Base-by-base conservation (phyloP, 2,329 filamentous ascomycete species). In the Lasiodiplodia theobromae region DNA sequence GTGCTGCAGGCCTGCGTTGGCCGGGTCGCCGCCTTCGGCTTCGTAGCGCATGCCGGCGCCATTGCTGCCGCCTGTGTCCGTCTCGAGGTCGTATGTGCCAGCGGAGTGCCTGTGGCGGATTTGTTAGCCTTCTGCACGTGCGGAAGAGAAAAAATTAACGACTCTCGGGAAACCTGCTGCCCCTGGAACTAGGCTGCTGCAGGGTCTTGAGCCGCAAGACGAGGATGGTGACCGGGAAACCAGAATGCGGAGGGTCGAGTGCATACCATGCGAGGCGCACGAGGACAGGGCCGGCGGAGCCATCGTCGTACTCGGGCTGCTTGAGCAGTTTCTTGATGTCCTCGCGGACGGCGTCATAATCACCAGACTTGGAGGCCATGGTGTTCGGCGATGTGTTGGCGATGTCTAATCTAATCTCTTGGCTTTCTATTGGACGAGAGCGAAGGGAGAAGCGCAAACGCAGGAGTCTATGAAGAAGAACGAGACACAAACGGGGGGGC, bases 1-100 rank as follows among this genome's bases (percentile, higher is more conserved):
- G 75, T 89, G 84, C 72, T 90, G 86, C 11, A 90, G 84, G 21
- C 88, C 88, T 4, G 88, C 87, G 77, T 90, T 90, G 68, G 88
- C 86, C 4, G 88, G 87, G 74, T 90, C 88, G 70, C 87, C 88
- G 69, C 87, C 87, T 79, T 90, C 88, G 28, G 82, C 79, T 79
- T 89, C 87, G 75, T 89, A 90, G 40, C 88, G 83, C 88, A 90
- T 90, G 21, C 87, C 88, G 0, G 88, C 88, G 69, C 88, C 88
- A 75, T 90, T 90, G 31, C 84, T 87, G 47, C 88, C 88, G 44
- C 88, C 88, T 10, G 88, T 90, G 73, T 88, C 85, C 67, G 86
- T 86, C 67, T 82, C 81, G 37, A 79, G 78, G 73, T 88, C 86
- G 76, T 90, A 90, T 5, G 88, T 90, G 34, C 88, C 88, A 1